Conservation (phyloP, 805 yeast genomes). For the Spathaspora sp. region DNA sequence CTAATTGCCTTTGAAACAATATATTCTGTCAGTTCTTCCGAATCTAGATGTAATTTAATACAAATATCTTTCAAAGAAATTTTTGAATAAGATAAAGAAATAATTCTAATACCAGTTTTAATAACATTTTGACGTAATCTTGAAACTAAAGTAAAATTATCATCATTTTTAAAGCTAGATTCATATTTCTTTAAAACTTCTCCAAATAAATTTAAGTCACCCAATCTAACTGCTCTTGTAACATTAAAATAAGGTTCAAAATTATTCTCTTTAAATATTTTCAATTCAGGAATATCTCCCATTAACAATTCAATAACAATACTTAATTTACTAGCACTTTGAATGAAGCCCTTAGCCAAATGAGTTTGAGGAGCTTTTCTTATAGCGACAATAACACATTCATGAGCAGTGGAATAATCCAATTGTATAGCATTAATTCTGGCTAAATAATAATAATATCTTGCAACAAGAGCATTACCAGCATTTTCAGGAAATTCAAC, state of each 20-base stretch:
- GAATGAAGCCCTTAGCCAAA: conserved; percentile 81
- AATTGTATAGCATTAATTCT: conserved; percentile 87
- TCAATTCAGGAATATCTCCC: conserved; percentile 94
- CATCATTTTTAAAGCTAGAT: conserved; percentile 63
- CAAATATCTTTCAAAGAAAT: conserved; percentile 93
- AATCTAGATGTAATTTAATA: conserved; percentile 83
- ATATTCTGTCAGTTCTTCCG: conserved; percentile 95
- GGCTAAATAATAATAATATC: conserved; percentile 90
- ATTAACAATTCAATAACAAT: conserved; percentile 87
- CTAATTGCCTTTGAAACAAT: conserved; percentile 95
- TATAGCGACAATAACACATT: conserved; percentile 88
- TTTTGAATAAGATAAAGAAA: conserved; percentile 84
- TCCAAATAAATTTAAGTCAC: conserved; percentile 81
- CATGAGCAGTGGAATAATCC: conserved; percentile 87
- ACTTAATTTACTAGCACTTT: conserved; percentile 82
- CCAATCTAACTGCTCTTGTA: conserved; percentile 87
- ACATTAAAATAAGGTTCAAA: conserved; percentile 81
- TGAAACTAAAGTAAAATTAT: conserved; percentile 76
- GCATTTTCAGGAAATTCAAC: conserved; percentile 84
- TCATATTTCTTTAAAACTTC: conserved; percentile 65
- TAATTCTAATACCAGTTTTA: conserved; percentile 93
- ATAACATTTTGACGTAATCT: conserved; percentile 95
- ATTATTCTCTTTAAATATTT: conserved; percentile 61
- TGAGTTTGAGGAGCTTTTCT: conserved; percentile 93
- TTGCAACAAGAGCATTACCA: conserved; percentile 82